Base-by-base conservation (phyloP, 495 filamentous ascomycete genomes). In the Pyrenopolyporus hunteri region DNA sequence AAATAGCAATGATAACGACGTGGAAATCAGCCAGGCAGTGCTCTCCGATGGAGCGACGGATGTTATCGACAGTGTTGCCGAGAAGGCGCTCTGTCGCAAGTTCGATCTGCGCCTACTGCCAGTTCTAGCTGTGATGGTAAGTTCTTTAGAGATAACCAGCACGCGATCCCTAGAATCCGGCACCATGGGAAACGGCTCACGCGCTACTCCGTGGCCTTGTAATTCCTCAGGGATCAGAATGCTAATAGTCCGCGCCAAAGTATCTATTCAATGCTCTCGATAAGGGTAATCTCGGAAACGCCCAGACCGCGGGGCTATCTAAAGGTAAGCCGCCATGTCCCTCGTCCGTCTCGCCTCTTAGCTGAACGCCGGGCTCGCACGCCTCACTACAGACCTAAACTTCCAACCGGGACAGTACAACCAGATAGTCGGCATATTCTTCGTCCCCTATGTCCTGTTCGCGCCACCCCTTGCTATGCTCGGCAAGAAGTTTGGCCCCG, bases 361-460 rank as follows among this genome's bases (percentile, higher is more conserved):
- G 31, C 50, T 59, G 11, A 56, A 37, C 6, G 31, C n/a, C 14
- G 22, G 44, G 11, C 11, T 49, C 7, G 28, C 43, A 1, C 35
- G 11, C 25, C 11, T 45, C 22, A 9, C 28, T n/a, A 35, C 65
- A 53, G 82, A 85, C 76, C 67, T 87, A 13, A 58, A 80, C 29
- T 83, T 92, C 73, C 75, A 80, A 28, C 67, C 74, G 1, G 81
- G 84, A 51, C 82, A 91, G 60, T 91, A 91, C 73, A 91, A 90
- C 67, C 81, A 84, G 16, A 80, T 91, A 9, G 73, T 91, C 13
- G 83, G 80, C 16, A 85, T 91, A 59, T 92, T 92, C 76, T 91
- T 87, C 69, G 75, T 92, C n/a, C 89, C 89, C 6, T 92, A 89
- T 66, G 87, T 91, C 40, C 67, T 91, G 11, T 86, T 82, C 39